Evolutionary conservation across 306 rosid genomes (phyloP).

Genomic region (Corylus americana): DNA sequence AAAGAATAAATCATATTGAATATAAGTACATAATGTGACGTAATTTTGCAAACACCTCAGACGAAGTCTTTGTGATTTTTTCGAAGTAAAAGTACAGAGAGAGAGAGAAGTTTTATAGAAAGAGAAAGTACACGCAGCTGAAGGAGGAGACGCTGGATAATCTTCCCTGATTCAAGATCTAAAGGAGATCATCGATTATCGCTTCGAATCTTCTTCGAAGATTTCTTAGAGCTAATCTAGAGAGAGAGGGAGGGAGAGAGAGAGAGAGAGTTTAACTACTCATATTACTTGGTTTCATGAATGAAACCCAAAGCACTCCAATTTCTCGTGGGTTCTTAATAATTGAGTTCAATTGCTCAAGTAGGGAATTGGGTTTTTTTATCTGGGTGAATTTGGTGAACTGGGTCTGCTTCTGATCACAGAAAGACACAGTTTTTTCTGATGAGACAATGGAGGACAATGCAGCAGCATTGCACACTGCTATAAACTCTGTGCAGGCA

Average conservation of each 20-base stretch:
- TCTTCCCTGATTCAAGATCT: constrained; percentile 48
- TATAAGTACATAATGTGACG: no score
- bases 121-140: constrained; percentile 11
- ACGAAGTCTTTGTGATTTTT: no score
- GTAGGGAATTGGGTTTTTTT: constrained; percentile 22
- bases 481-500: constrained; percentile 81
- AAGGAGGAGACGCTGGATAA: constrained; percentile 8
- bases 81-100: neutral
- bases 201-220: constrained; percentile 24
- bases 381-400: constrained; percentile 14
- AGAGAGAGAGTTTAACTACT: constrained; percentile 27
- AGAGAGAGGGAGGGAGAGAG: neutral
- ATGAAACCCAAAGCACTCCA: constrained; percentile 10
- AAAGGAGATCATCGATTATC: constrained; percentile 21
- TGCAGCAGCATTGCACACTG: constrained; percentile 83
- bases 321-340: constrained; percentile 36
- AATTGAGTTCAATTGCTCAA: constrained; percentile 31
- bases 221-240: constrained; percentile 28
- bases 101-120: neutral
- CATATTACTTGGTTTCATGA: constrained; percentile 2
- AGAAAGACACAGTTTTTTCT: constrained; percentile 17
- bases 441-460: constrained; percentile 83
- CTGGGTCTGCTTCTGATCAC: constrained; percentile 25
- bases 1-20: no score
- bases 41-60: no score